A percentile compares a stretch with the other conserved stretches of the same genome.
Evolutionary conservation across 202 grass and related monocot genomes (phyloP).

Genomic region (Panicum hallii): DNA sequence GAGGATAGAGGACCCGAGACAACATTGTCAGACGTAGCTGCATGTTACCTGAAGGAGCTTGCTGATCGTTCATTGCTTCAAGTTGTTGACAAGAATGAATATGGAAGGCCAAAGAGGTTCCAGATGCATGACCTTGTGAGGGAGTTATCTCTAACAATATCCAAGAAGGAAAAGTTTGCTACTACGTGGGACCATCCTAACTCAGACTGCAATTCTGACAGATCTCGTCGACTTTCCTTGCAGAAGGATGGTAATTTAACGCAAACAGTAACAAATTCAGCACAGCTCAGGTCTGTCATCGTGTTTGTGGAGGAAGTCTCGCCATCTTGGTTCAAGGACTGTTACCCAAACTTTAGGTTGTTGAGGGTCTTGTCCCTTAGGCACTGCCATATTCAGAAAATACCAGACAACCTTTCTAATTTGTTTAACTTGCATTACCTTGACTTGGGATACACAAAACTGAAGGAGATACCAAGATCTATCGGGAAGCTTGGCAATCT

Average conservation of each 20-base stretch:
- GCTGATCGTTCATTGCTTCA: conserved; percentile 52
- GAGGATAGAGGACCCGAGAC: conserved; percentile 38
- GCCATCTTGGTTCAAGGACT: conserved; percentile 38
- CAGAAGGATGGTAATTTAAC: conserved; percentile 10
- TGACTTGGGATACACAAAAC: conserved; percentile 44
- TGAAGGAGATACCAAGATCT: conserved; percentile 49
- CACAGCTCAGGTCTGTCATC: conserved; percentile 38
- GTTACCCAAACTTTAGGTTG: conserved; percentile 45
- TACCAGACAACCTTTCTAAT: conserved; percentile 43
- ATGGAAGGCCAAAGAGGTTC: conserved; percentile 43
- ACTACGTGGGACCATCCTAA: conserved; percentile 23
- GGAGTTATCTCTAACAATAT: conserved; percentile 30
- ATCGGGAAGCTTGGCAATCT: conserved; percentile 51
- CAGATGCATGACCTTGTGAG: conserved; percentile 59
- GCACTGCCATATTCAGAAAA: conserved; percentile 30
- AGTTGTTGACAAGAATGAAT: conserved; percentile 38
- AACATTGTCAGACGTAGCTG: conserved; percentile 48
- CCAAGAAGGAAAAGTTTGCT: conserved; percentile 53
- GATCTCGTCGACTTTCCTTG: conserved; percentile 35
- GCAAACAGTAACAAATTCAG: not conserved
- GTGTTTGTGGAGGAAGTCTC: conserved; percentile 29
- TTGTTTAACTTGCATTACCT: conserved; percentile 54
- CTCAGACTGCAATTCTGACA: not conserved
- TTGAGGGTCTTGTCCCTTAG: conserved; percentile 52
- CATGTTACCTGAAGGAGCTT: conserved; percentile 48